Evolutionary conservation across 2,329 filamentous ascomycete genomes (phyloP), one percentile per base, ranked within the genome.

Genomic region (Cladosporium velox): DNA sequence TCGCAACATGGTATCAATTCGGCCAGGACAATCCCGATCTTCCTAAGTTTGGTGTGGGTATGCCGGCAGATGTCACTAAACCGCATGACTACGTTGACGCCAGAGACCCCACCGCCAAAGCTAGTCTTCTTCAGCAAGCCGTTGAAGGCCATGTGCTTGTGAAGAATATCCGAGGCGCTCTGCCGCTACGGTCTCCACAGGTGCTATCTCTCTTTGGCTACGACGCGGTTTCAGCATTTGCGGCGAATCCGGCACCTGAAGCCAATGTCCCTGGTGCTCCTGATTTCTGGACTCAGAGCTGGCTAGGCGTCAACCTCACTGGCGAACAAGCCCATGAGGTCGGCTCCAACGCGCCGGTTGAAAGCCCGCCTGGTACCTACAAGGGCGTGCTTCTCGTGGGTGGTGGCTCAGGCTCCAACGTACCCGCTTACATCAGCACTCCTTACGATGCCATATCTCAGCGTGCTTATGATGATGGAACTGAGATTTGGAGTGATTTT

Each of bases 121-220:
- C 79, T 0, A 81, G 83, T 0, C 74, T 88, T 0, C 72, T 88
- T 0, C 79, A 86, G n/a, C 85, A 86, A 3, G 87, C 86, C 0
- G 78, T 88, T 4, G 87, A 89, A 70, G 87, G 88, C 4, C 86
- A 88, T 64, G 87, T 90, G 1, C 80, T 90, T 0, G 81, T 90
- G 34, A 90, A 90, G 74, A 90, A 90, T 72, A 77, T 73, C 47
- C 84, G 85, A 51, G 79, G 79, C 15, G 78, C 85, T 0, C 79
- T 90, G 0, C 87, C 87, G 0, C 75, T 90, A 0, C 79, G 80
- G 10, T 75, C 71, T 14, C 81, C 80, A 12, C 83, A 80, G 68
- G 70, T 85, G 67, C 69, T 90, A 52, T 86, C 87, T 1, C 70
- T 90, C n/a, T 88, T 86, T 70, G 85, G 87, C 30, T 90, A 89